Conservation (phyloP, 2,329 filamentous ascomycete species). For the Diatrype stigma region DNA sequence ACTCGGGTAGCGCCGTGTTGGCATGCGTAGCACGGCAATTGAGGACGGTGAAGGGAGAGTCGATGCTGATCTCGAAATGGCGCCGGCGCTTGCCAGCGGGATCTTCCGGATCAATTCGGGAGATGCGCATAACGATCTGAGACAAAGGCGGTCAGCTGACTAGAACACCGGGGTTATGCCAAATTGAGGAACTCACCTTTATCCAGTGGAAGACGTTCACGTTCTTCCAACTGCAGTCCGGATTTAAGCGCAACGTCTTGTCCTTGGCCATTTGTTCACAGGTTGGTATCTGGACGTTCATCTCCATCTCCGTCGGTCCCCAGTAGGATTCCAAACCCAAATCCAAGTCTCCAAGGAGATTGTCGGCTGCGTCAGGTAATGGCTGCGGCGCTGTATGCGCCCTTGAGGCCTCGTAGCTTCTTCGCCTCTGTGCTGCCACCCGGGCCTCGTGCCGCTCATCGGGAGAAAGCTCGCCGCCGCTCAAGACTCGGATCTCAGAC, state of each 20-base stretch:
- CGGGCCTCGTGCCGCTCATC: conserved; percentile 45
- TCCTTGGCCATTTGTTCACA: conserved; percentile 82
- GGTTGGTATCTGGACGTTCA: conserved; percentile 86
- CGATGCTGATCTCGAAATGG: conserved; percentile 94
- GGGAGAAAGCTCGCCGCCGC: conserved; percentile 70
- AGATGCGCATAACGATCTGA: conserved; percentile 88
- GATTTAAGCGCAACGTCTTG: conserved; percentile 63
- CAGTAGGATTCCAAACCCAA: conserved; percentile 67
- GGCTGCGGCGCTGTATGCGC: conserved; percentile 34
- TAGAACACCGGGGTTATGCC: not conserved
- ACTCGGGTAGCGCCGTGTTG: conserved; percentile 81
- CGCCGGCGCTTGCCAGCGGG: conserved; percentile 67
- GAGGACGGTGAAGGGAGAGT: conserved; percentile 89
- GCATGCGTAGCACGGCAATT: conserved; percentile 90
- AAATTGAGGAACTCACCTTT: conserved; percentile 56
- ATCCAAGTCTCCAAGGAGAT: conserved; percentile 76
- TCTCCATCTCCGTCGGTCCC: conserved; percentile 90
- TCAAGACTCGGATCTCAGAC: conserved; percentile 71
- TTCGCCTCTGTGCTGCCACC: conserved; percentile 40
- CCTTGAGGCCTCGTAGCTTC: conserved; percentile 51
- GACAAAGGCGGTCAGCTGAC: conserved; percentile 3
- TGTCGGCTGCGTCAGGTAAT: conserved; percentile 55
- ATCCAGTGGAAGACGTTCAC: conserved; percentile 96
- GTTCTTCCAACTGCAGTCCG: conserved; percentile 90
- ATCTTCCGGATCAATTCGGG: conserved; percentile 74